Evolutionary conservation across 495 filamentous ascomycete species (phyloP), one percentile per base, ranked within the genome.

Genomic region (Clohesyomyces aquaticus): DNA sequence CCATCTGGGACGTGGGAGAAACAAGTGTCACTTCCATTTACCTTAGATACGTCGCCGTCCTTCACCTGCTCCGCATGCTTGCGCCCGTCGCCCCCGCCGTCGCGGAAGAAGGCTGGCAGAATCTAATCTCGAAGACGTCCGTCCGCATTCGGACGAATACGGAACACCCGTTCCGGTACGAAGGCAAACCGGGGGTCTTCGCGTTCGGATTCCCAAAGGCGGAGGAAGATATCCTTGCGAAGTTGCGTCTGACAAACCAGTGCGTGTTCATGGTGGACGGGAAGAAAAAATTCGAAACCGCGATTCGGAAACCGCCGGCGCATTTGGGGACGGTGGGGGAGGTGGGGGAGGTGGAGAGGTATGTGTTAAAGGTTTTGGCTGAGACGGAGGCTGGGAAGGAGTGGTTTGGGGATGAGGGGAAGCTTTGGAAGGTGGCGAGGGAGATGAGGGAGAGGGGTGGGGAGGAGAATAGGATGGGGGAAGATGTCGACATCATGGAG

Each of bases 241-340:
- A 28, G 12, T 58, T 67, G 10, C 49, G 38, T 38, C 43, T 35
- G 21, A 76, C 76, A 1, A 78, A 79, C 43, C 74, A 72, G 0
- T 87, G 87, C 59, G 87, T 85, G 16, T 85, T 96, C 18, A 86
- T 89, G 66, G 79, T 95, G 21, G 89, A 94, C 68, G 91, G 91
- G 6, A 91, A 87, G 73, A 63, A 88, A 64, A 82, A 82, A 50
- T 87, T 88, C 61, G 83, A 80, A 11, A 78, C 87, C 18, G 80
- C 88, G 10, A 85, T 91, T 29, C 73, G 77, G 23, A 69, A 55
- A 16, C 18, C 50, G 25, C 56, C 51, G 22, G 42, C 18, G 25
- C 32, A n/a, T n/a, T n/a, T n/a, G n/a, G n/a, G n/a, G n/a, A n/a
- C 23, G 29, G 14, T 55, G 8, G 41, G 41, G n/a, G 18, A 61